A percentile compares a stretch with the other conserved stretches of the same genome.
phyloP scores from a whole-genome alignment of 441 rosid genomes.

The Cnidoscolus chayamansa region DNA sequence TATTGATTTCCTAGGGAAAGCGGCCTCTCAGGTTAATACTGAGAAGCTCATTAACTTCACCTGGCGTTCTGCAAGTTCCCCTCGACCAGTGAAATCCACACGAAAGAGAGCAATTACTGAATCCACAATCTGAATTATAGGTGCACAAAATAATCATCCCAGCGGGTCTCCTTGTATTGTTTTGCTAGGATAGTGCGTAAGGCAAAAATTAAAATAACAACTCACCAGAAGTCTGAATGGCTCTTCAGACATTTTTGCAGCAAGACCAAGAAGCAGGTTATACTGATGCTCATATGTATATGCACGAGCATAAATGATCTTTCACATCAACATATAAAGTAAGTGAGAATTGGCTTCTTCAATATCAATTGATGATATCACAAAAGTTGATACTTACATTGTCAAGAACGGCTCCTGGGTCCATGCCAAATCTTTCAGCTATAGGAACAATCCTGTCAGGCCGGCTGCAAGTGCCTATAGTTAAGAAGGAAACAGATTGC shows the following conservation, averaged over 20 bases:
- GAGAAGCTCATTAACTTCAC: slow-evolving; percentile 29
- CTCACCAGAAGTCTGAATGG: slow-evolving; percentile 78
- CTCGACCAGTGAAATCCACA: slow-evolving; percentile 90
- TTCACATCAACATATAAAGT: slow-evolving; percentile 28
- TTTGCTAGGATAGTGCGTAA: neutral
- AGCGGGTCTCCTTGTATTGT: slow-evolving; percentile 3
- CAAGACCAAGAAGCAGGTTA: slow-evolving; percentile 89
- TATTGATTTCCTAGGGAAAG: no score
- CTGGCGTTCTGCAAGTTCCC: slow-evolving; percentile 96
- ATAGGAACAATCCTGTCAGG: slow-evolving; percentile 82
- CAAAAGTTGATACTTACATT: slow-evolving; percentile 47
- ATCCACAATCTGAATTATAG: slow-evolving; percentile 64
- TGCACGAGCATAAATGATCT: slow-evolving; percentile 91
- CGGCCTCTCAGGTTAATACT: neutral
- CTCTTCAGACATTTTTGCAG: slow-evolving; percentile 95
- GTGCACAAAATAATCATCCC: slow-evolving; percentile 18
- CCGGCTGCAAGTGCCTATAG: slow-evolving; percentile 45
- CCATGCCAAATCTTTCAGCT: slow-evolving; percentile 98
- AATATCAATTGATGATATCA: slow-evolving; percentile 8
- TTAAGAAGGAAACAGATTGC: slow-evolving; percentile 31
- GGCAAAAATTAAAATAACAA: no score
- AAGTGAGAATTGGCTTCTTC: slow-evolving; percentile 10
- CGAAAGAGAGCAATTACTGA: slow-evolving; percentile 88
- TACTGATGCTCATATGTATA: slow-evolving; percentile 87
- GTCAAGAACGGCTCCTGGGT: slow-evolving; percentile 91